Evolutionary conservation across 2,329 filamentous ascomycete species (phyloP).

Genomic region (Knufia fluminis): DNA sequence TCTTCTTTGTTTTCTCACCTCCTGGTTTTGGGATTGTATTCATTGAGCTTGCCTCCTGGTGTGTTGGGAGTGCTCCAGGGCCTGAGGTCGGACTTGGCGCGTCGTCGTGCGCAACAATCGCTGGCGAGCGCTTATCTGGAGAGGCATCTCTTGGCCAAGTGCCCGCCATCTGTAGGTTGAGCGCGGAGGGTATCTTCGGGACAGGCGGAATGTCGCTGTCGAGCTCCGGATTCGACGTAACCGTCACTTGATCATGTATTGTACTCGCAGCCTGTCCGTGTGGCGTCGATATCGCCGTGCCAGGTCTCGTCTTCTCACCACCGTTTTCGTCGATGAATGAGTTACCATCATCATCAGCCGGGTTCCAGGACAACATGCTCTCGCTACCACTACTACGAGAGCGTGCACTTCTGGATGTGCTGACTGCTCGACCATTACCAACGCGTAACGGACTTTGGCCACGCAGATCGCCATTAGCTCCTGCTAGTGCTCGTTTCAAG

Average conservation of each 20-base stretch:
- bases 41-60: constrained; percentile 26
- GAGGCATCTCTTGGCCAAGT: constrained; percentile 31
- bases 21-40: constrained; percentile 23
- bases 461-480: constrained; percentile 29
- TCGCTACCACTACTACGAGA: constrained; percentile 33
- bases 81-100: neutral
- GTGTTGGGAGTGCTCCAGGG: constrained; percentile 14
- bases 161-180: constrained; percentile 30
- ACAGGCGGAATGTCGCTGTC: constrained; percentile 36
- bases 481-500: constrained; percentile 39
- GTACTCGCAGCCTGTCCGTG: neutral
- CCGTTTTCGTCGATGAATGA: constrained; percentile 17
- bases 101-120: neutral
- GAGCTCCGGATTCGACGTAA: constrained; percentile 7
- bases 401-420: constrained; percentile 17
- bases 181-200: constrained; percentile 34
- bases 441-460: constrained; percentile 35
- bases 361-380: constrained; percentile 34
- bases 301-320: constrained; percentile 3
- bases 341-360: constrained; percentile 18
- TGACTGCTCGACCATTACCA: constrained; percentile 6
- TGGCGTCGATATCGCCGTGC: neutral
- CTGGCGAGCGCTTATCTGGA: constrained; percentile 19
- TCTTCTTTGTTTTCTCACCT: constrained; percentile 10
- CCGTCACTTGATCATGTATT: constrained; percentile 14